Conservation (phyloP, 2,329 filamentous ascomycete genomes). For the Pseudocercospora fuligena region DNA sequence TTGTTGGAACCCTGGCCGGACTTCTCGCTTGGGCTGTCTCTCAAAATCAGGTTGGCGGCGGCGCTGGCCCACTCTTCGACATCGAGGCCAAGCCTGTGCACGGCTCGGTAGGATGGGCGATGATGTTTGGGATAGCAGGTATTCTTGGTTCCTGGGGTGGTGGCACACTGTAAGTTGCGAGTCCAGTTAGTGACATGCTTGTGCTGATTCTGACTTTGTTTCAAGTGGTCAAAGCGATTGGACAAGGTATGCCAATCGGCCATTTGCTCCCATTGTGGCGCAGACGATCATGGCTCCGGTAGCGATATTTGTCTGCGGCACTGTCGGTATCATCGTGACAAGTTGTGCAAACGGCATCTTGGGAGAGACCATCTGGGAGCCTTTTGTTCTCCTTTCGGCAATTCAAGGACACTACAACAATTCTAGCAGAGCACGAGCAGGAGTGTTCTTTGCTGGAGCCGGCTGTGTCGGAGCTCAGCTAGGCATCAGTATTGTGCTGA, state of each 20-base stretch:
- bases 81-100: conserved; percentile 3
- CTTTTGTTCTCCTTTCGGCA: conserved; percentile 3
- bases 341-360: conserved; percentile 9
- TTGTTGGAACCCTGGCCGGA: background rate
- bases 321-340: conserved; percentile 10
- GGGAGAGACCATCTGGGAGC: conserved; percentile 8
- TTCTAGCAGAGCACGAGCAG: conserved; percentile 4
- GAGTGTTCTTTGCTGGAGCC: conserved; percentile 6
- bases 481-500: conserved; percentile 7
- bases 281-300: conserved; percentile 11
- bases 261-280: conserved; percentile 2
- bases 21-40: background rate
- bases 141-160: conserved; percentile 12
- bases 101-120: conserved; percentile 8
- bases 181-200: background rate
- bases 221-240: conserved; percentile 7
- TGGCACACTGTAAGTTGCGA: conserved; percentile 3
- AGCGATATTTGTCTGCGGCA: conserved; percentile 8
- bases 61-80: conserved; percentile 9
- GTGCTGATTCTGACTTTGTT: background rate
- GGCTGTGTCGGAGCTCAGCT: conserved; percentile 9
- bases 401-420: conserved; percentile 12
- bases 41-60: background rate
- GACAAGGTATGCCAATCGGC: conserved; percentile 7
- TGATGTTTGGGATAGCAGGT: conserved; percentile 9